Evolutionary conservation across 306 rosid genomes (phyloP).

Genomic region (Cucurbita maxima): DNA sequence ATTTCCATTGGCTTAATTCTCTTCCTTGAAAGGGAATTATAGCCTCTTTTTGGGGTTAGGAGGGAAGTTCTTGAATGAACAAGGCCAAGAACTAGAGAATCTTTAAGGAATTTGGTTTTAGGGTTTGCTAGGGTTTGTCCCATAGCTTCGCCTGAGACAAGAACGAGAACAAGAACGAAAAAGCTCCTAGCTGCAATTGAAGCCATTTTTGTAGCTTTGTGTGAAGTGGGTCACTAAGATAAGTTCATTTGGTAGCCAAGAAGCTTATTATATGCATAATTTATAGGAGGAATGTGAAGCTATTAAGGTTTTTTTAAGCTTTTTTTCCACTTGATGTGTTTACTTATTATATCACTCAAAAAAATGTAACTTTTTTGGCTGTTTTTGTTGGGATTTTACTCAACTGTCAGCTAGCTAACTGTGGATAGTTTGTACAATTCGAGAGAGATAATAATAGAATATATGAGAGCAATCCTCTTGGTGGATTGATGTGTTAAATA

Average conservation of each 20-base stretch:
- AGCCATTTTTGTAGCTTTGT: not conserved
- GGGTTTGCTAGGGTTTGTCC: slow-evolving; percentile 6
- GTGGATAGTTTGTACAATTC: not conserved
- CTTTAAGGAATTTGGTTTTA: not conserved
- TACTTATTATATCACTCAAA: too few species aligned
- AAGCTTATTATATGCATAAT: not conserved
- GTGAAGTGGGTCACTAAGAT: not conserved
- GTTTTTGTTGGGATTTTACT: not conserved
- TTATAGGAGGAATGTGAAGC: not conserved
- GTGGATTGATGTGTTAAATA: not conserved
- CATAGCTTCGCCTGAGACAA: too few species aligned
- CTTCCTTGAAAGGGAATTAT: slow-evolving; percentile 1
- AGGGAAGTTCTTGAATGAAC: slow-evolving; percentile 21
- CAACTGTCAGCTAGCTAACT: not conserved
- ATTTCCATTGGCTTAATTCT: slow-evolving; percentile 3
- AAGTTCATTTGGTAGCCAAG: not conserved
- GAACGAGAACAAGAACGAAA: not conserved
- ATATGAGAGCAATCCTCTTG: not conserved
- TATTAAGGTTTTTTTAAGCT: too few species aligned
- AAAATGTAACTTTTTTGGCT: not conserved
- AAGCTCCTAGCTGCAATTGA: not conserved
- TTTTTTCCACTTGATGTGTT: too few species aligned
- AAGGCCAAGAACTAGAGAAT: slow-evolving; percentile 23
- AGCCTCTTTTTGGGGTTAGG: slow-evolving; percentile 9
- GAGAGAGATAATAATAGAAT: not conserved